phyloP scores from a whole-genome alignment of 2,329 filamentous ascomycete genomes.

The Paraphaeosphaeria sporulosa region DNA sequence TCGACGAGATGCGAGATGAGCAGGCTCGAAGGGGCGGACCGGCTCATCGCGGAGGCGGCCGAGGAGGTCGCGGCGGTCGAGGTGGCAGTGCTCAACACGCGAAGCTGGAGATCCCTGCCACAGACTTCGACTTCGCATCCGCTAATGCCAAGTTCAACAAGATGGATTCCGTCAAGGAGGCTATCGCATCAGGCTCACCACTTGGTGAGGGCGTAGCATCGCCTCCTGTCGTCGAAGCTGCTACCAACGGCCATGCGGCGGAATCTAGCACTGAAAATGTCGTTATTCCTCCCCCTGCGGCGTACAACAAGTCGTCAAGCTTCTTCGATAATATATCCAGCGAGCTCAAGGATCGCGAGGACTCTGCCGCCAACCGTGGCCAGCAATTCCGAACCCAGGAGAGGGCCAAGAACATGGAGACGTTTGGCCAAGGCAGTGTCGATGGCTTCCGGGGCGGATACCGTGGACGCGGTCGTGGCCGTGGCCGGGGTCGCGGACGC shows the following conservation, averaged over 20 bases:
- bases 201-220: constrained; percentile 54
- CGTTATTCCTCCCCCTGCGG: constrained; percentile 56
- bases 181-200: constrained; percentile 79
- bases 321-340: constrained; percentile 99
- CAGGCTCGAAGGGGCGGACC: constrained; percentile 56
- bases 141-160: constrained; percentile 91
- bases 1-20: constrained; percentile 78
- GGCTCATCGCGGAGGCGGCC: constrained; percentile 55
- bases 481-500: constrained; percentile 65
- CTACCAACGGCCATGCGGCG: constrained; percentile 49
- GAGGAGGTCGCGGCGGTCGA: constrained; percentile 59
- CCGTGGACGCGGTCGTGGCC: constrained; percentile 80
- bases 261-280: constrained; percentile 51
- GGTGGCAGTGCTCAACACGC: constrained; percentile 57
- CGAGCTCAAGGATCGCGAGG: constrained; percentile 86
- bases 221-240: constrained; percentile 37
- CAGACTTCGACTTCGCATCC: constrained; percentile 90
- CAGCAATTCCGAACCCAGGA: constrained; percentile 92
- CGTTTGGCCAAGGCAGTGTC: constrained; percentile 95
- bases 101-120: constrained; percentile 86
- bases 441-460: constrained; percentile 81
- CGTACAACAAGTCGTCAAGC: constrained; percentile 86
- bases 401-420: constrained; percentile 95
- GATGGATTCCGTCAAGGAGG: constrained; percentile 86
- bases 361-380: constrained; percentile 70